Evolutionary conservation across 352 stramenopile genomes (phyloP), one percentile per base, ranked within the genome.

Genomic region (Pythium volutum): DNA sequence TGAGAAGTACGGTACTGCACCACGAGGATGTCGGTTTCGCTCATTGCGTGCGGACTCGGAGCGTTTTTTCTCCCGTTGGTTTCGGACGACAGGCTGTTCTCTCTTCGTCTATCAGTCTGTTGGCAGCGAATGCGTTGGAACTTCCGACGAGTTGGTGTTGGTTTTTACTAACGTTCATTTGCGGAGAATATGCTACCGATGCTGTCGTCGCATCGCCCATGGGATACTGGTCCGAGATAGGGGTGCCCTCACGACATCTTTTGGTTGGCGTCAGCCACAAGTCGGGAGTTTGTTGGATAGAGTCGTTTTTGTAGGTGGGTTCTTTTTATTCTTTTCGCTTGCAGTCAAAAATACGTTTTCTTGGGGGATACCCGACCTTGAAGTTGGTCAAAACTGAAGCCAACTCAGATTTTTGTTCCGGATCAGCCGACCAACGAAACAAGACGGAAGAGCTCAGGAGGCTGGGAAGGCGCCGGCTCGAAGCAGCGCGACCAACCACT

Each of bases 171-270:
- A 38, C 7, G 33, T 12, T 38, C 12, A 14, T 38, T 38, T 38
- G 7, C 12, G 7, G 7, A 38, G 33, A 14, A 12, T 38, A n/a
- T n/a, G n/a, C n/a, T n/a, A n/a, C 12, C 33, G 7, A 12, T 14
- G 12, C 7, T 43, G 36, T 43, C 15, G 36, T 43, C 36, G 14
- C 6, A 15, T 43, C 18, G 36, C 36, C 14, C 36, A 43, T 43
- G 36, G 36, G 6, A 8, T 36, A 11, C 14, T 11, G 31, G 10
- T 12, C 33, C 31, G 22, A n/a, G 43, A 15, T 38, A 26, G 25
- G 11, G 9, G 46, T 52, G 46, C 15, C 46, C 46, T 52, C 46
- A 52, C 46, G 46, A 36, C 46, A 52, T 52, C 46, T 52, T 52
- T 52, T 14, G 8, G 15, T 20, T 50, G 46, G 46, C 46, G 25